These are phyloP conservation scores for Cutaneotrichosporon dermatis DNA, from an alignment of 1,284 basidiomycete species.

Conservation along the genomic window DNA sequence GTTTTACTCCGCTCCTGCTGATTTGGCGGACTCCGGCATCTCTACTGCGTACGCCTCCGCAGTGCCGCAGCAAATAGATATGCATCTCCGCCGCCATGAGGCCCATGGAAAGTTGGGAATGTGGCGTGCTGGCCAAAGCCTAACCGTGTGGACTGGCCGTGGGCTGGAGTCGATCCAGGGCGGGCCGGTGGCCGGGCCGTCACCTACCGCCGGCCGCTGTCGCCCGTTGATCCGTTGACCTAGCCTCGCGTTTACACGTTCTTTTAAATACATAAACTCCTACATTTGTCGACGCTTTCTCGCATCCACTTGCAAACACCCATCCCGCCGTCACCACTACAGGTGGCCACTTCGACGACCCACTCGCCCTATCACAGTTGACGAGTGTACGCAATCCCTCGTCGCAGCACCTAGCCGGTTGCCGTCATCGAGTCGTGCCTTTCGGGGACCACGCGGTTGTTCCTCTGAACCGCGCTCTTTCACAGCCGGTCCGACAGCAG, in stretches of 20 bases:
- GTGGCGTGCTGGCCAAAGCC: background rate
- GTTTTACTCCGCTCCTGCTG: background rate
- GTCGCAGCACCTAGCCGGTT: no score
- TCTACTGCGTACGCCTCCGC: background rate
- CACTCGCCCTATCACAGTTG: no score
- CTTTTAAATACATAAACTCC: no score
- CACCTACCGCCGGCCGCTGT: background rate
- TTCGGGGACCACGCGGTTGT: background rate
- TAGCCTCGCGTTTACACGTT: no score
- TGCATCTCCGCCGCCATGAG: background rate
- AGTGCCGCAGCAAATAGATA: background rate
- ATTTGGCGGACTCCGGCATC: background rate
- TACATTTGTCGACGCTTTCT: no score
- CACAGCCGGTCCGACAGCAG: no score
- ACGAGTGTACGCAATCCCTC: no score
- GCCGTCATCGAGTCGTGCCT: no score
- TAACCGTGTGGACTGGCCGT: background rate
- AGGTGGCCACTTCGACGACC: no score
- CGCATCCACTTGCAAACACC: no score
- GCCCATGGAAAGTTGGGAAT: conserved; percentile 1
- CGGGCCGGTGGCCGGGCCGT: background rate
- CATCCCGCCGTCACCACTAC: no score
- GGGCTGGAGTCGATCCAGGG: background rate
- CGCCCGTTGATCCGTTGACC: no score
- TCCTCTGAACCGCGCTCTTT: background rate